Evolutionary conservation across 2,329 filamentous ascomycete genomes (phyloP).

Genomic region (Talaromyces funiculosus): DNA sequence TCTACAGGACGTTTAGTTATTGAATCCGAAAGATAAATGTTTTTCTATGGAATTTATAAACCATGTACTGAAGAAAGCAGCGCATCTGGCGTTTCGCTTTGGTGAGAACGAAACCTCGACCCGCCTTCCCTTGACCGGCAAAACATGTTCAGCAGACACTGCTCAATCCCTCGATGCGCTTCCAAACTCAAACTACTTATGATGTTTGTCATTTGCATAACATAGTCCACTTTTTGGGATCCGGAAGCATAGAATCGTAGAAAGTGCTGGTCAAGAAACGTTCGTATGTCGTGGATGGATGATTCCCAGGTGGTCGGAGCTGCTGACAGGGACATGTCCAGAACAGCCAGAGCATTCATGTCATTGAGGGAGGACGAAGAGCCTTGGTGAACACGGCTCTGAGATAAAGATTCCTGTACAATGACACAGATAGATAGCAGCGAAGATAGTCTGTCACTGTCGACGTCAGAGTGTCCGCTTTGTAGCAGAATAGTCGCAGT

Average conservation of each 20-base stretch:
- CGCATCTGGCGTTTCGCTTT: constrained; percentile 12
- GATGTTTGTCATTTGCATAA: constrained; percentile 11
- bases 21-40: background rate
- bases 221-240: constrained; percentile 10
- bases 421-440: constrained; percentile 11
- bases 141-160: constrained; percentile 13
- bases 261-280: constrained; percentile 4
- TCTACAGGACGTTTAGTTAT: background rate
- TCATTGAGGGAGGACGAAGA: background rate
- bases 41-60: background rate
- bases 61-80: constrained; percentile 12
- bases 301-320: background rate
- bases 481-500: background rate
- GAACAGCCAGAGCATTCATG: constrained; percentile 5
- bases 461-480: background rate
- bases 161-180: constrained; percentile 9
- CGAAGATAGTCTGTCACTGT: constrained; percentile 9
- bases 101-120: background rate
- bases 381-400: background rate
- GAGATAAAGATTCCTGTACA: constrained; percentile 10
- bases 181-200: constrained; percentile 7
- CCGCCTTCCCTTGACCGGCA: constrained; percentile 4
- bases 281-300: background rate
- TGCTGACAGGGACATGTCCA: background rate
- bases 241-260: background rate